Evolutionary conservation across 108 stramenopile genomes (phyloP).

Genomic region (Fragilaria crotonensis): DNA sequence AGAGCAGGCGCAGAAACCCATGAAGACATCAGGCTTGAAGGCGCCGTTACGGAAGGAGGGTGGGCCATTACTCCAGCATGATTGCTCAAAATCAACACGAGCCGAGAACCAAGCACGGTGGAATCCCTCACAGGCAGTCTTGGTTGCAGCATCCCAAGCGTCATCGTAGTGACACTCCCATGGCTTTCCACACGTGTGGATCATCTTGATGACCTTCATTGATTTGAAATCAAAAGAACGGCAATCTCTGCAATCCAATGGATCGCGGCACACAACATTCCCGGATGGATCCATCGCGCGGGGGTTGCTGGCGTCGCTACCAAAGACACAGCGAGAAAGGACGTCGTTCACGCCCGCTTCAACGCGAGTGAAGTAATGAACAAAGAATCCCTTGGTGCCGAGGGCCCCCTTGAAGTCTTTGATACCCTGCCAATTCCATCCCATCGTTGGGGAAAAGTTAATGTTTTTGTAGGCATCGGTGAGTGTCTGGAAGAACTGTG

Average conservation of each 20-base stretch:
- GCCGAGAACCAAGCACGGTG: background rate
- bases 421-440: constrained; percentile 1
- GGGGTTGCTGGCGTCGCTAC: background rate
- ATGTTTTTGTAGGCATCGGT: background rate
- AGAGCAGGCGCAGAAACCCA: constrained; percentile 21
- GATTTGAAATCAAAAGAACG: background rate
- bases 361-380: background rate
- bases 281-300: background rate
- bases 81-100: background rate
- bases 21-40: background rate
- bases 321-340: background rate
- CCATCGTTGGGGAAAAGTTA: background rate
- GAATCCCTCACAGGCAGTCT: background rate
- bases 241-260: background rate
- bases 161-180: constrained; percentile 1
- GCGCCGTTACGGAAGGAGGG: background rate
- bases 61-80: background rate
- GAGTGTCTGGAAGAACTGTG: background rate
- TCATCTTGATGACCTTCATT: background rate
- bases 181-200: background rate
- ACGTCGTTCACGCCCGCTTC: background rate
- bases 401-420: background rate
- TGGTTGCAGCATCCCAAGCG: background rate
- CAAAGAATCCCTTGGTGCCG: background rate
- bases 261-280: background rate